Base-by-base conservation (phyloP, 1,284 basidiomycete species). In the Malassezia sp. region DNA sequence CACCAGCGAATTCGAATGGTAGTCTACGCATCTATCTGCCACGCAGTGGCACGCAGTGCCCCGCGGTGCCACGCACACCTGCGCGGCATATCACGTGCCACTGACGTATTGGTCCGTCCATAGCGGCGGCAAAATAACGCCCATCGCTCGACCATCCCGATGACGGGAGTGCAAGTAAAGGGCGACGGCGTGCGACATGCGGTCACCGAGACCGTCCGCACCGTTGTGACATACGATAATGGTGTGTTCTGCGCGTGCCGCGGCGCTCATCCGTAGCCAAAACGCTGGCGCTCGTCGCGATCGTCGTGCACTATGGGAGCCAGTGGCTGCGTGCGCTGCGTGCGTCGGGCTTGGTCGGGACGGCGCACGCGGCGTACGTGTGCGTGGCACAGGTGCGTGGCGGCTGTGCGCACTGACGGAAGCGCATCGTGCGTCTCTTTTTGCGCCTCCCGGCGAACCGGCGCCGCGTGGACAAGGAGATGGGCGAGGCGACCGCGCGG, bases 391-490 rank as follows among this genome's bases (percentile, higher is more conserved):
- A 20, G n/a, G 15, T 43, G 9, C 38, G 38, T 17, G 37, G 33
- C 15, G 22, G 31, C 24, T 24, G n/a, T 18, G 8, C 14, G 14
- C n/a, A 20, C 33, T 28, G 8, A 18, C 23, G 18, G 29, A 36
- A 31, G 34, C 44, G 46, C 4, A 36, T 57, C 10, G 55, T 70
- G 27, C 39, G 49, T 0, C 46, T 64, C 26, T 33, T 63, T 11
- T 56, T 68, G 33, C 54, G 54, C 26, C 60, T 64, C 6, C 67
- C 67, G 1, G 58, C 61, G 5, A 56, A 60, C 4, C 57, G 55
- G 18, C 53, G 63, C 17, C 58, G 57, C 26, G 59, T 70, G 1
- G 51, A 61, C 17, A 43, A 44, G 18, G 66, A 70, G 38, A 56
- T 70, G 23, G 50, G 52, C 15, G 33, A 50, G n/a, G 67, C 66